Evolutionary conservation across 177 flowering plant species (phyloP).

Genomic region (Telopea speciosissima): DNA sequence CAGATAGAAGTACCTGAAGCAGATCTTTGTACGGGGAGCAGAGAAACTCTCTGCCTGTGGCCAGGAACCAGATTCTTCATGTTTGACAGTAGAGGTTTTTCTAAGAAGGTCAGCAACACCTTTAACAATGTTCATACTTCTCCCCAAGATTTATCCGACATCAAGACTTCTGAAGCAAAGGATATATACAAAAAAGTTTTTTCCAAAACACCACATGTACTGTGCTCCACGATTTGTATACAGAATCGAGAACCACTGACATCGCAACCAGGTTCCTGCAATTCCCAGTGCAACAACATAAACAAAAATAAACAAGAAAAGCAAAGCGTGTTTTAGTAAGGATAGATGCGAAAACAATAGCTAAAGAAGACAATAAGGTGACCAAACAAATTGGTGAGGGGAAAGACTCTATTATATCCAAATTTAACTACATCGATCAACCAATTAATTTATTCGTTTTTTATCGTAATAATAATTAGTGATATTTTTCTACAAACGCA

Average conservation of each 20-base stretch:
- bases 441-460: no score
- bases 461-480: no score
- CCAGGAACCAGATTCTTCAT: slow-evolving; percentile 41
- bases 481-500: no score
- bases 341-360: no score
- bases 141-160: not conserved
- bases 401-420: no score
- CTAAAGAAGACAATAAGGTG: no score
- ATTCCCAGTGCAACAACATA: not conserved
- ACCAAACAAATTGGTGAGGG: no score
- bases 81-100: slow-evolving; percentile 58
- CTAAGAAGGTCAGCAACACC: slow-evolving; percentile 92
- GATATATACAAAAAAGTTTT: not conserved
- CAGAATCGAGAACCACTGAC: not conserved
- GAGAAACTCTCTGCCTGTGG: slow-evolving; percentile 44
- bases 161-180: not conserved
- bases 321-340: not conserved
- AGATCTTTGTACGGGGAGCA: slow-evolving; percentile 55
- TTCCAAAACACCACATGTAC: not conserved
- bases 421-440: no score
- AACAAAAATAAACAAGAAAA: not conserved
- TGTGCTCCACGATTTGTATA: not conserved
- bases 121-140: slow-evolving; percentile 84
- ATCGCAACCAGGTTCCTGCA: not conserved
- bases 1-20: slow-evolving; percentile 51